Conservation (phyloP, 129 eudicot species). For the Artemisia argyi region DNA sequence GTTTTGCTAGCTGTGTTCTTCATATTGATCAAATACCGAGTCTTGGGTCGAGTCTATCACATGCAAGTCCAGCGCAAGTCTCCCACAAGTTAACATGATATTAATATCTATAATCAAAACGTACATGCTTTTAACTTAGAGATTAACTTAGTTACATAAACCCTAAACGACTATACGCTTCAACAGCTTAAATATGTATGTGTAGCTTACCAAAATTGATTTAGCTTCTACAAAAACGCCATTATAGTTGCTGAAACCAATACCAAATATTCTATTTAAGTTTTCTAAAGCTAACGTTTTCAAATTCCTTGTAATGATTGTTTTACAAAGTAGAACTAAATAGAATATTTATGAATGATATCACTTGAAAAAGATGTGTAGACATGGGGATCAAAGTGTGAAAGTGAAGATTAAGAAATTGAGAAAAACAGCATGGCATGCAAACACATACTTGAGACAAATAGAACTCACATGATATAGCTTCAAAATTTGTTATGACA, state of each 20-base stretch:
- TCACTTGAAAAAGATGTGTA: constrained; percentile 13
- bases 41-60: too few species aligned
- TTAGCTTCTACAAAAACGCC: too few species aligned
- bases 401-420: constrained; percentile 15
- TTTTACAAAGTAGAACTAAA: neutral
- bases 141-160: too few species aligned
- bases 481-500: constrained; percentile 23
- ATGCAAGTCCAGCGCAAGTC: too few species aligned
- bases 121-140: too few species aligned
- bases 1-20: too few species aligned
- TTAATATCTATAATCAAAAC: too few species aligned
- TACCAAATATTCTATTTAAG: neutral
- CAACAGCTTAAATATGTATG: too few species aligned
- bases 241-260: neutral
- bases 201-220: too few species aligned
- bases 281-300: neutral
- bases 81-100: too few species aligned
- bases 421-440: constrained; percentile 24
- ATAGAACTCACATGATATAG: constrained; percentile 9
- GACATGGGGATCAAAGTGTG: constrained; percentile 20
- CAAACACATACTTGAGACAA: constrained; percentile 15
- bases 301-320: neutral
- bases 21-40: too few species aligned
- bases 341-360: neutral
- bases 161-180: too few species aligned